A percentile compares a stretch with the other conserved stretches of the same genome.
phyloP scores from a whole-genome alignment of 1,284 basidiomycete species.

The Erythrobasidium hasegawianum region DNA sequence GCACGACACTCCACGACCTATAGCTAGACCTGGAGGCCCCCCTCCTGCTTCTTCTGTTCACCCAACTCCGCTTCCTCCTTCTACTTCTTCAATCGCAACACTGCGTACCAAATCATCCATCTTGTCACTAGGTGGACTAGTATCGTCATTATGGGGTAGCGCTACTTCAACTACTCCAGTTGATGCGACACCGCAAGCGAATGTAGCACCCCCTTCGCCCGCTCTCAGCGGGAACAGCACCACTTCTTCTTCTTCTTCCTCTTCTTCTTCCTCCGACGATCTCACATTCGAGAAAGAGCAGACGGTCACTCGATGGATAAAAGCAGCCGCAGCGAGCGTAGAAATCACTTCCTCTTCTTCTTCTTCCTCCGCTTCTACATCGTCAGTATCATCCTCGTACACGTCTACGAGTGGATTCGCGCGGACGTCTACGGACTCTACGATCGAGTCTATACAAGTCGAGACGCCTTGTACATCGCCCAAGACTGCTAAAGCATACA shows the following conservation, averaged over 20 bases:
- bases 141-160: constrained; percentile 21
- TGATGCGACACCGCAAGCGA: neutral
- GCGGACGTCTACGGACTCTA: neutral
- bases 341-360: too few species aligned
- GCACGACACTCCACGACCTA: neutral
- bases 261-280: too few species aligned
- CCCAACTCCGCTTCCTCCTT: neutral
- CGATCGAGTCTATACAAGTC: constrained; percentile 9
- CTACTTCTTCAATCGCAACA: neutral
- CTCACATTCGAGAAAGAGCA: too few species aligned
- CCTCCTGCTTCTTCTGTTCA: neutral
- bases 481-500: neutral
- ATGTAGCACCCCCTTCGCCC: neutral
- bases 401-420: too few species aligned
- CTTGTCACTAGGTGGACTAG: constrained; percentile 12
- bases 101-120: constrained; percentile 18
- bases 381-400: too few species aligned
- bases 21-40: neutral
- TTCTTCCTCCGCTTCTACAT: too few species aligned
- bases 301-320: neutral
- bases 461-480: constrained; percentile 25
- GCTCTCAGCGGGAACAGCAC: too few species aligned
- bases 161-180: neutral
- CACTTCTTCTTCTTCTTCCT: too few species aligned
- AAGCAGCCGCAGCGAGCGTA: neutral